Evolutionary conservation across 176 grass and related monocot genomes (phyloP).

Genomic region (Eragrostis curvula): DNA sequence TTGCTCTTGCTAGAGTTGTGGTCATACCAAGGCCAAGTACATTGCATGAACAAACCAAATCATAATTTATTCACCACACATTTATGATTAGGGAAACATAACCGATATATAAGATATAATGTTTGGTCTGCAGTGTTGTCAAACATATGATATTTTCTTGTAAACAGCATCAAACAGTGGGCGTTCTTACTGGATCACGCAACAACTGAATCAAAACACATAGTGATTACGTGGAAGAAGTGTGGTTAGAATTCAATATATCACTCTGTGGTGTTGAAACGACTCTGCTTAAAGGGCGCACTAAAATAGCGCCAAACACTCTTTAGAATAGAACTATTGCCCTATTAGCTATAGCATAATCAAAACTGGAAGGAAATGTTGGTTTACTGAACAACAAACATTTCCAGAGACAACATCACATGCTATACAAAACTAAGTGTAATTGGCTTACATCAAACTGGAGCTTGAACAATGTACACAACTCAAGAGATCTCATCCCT

Average conservation of each 20-base stretch:
- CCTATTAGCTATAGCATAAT: background rate
- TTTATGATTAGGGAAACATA: slow-evolving; percentile 45
- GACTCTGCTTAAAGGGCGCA: slow-evolving; percentile 14
- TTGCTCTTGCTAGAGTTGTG: slow-evolving; percentile 48
- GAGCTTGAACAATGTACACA: slow-evolving; percentile 51
- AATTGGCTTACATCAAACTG: slow-evolving; percentile 60
- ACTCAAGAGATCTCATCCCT: slow-evolving; percentile 48
- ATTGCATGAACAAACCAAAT: slow-evolving; percentile 49
- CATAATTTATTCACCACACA: slow-evolving; percentile 42
- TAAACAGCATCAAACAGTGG: slow-evolving; percentile 6
- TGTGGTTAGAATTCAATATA: slow-evolving; percentile 5
- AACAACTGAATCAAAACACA: background rate
- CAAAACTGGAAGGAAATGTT: slow-evolving; percentile 8
- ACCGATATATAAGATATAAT: slow-evolving; percentile 33
- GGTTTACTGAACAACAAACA: slow-evolving; percentile 24
- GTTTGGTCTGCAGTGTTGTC: slow-evolving; percentile 31
- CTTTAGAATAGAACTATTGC: slow-evolving; percentile 4
- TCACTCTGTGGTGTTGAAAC: slow-evolving; percentile 24
- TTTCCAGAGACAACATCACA: slow-evolving; percentile 32
- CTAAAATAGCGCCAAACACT: slow-evolving; percentile 1
- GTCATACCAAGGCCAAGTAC: slow-evolving; percentile 53
- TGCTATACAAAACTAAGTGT: slow-evolving; percentile 53
- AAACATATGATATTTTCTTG: slow-evolving; percentile 30
- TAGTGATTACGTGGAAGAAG: background rate
- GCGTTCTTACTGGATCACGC: slow-evolving; percentile 23